phyloP scores from a whole-genome alignment of 192 early-diverging fungal genomes.

The Gamsiella multidivaricata region DNA sequence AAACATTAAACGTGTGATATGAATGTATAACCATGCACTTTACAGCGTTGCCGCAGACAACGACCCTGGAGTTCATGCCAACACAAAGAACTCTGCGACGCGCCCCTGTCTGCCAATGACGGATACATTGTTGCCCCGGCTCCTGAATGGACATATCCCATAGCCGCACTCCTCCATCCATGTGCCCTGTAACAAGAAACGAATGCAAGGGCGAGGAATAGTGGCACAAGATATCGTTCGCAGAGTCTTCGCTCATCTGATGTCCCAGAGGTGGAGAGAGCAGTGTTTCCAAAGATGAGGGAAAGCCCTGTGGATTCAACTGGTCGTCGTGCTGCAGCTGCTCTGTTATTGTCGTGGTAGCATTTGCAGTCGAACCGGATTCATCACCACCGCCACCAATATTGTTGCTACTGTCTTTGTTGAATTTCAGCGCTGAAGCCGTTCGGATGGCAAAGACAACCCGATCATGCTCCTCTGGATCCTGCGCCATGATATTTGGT shows the following conservation, averaged over 20 bases:
- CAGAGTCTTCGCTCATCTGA: slow-evolving; percentile 6
- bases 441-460: slow-evolving; percentile 20
- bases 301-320: background rate
- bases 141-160: slow-evolving; percentile 49
- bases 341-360: background rate
- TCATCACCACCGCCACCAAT: background rate
- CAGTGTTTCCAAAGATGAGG: background rate
- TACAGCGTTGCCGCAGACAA: slow-evolving; percentile 49
- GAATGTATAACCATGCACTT: background rate
- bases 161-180: slow-evolving; percentile 59
- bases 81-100: slow-evolving; percentile 60
- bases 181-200: slow-evolving; percentile 58
- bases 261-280: background rate
- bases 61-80: slow-evolving; percentile 60
- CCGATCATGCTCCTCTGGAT: slow-evolving; percentile 23
- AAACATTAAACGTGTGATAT: background rate
- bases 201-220: slow-evolving; percentile 44
- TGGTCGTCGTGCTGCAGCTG: background rate
- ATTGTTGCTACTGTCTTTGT: background rate
- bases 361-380: background rate
- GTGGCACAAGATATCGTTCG: slow-evolving; percentile 55
- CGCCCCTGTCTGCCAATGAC: slow-evolving; percentile 55
- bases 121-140: slow-evolving; percentile 30
- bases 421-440: background rate
- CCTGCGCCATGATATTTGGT: slow-evolving; percentile 39